Evolutionary conservation across 1,139 yeast species (phyloP).

Genomic region (Protomyces inouyei): DNA sequence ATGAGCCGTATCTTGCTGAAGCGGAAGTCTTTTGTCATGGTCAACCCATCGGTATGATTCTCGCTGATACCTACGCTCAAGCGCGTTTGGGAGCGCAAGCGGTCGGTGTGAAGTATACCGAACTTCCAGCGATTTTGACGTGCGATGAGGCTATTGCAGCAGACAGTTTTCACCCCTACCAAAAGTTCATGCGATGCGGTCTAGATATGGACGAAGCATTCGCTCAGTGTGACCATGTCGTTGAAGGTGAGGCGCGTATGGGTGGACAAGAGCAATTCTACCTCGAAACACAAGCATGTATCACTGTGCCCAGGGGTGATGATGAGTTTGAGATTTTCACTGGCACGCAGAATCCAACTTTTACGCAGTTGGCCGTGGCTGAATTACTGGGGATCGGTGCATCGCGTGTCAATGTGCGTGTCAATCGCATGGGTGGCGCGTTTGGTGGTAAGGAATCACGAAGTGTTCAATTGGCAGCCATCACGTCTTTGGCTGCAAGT

Average conservation of each 20-base stretch:
- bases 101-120: slow-evolving; percentile 46
- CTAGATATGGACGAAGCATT: slow-evolving; percentile 45
- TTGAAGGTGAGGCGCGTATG: slow-evolving; percentile 43
- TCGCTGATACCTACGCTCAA: slow-evolving; percentile 42
- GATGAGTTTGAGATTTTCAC: slow-evolving; percentile 45
- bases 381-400: slow-evolving; percentile 45
- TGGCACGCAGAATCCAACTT: slow-evolving; percentile 46
- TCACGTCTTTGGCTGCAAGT: slow-evolving; percentile 55
- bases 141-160: slow-evolving; percentile 45
- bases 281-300: slow-evolving; percentile 46
- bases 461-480: slow-evolving; percentile 43
- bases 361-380: slow-evolving; percentile 44
- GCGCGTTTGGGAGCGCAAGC: slow-evolving; percentile 46
- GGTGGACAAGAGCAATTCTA: slow-evolving; percentile 50
- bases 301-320: slow-evolving; percentile 45
- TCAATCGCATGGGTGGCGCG: slow-evolving; percentile 58
- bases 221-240: slow-evolving; percentile 39
- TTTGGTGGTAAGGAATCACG: slow-evolving; percentile 58
- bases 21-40: slow-evolving; percentile 44
- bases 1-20: slow-evolving; percentile 45
- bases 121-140: slow-evolving; percentile 41
- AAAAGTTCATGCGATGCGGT: slow-evolving; percentile 37
- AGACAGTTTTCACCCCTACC: slow-evolving; percentile 41
- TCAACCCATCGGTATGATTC: slow-evolving; percentile 45
- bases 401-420: slow-evolving; percentile 42